phyloP scores from a whole-genome alignment of 2,329 filamentous ascomycete genomes.

The Albifimbria verrucaria region DNA sequence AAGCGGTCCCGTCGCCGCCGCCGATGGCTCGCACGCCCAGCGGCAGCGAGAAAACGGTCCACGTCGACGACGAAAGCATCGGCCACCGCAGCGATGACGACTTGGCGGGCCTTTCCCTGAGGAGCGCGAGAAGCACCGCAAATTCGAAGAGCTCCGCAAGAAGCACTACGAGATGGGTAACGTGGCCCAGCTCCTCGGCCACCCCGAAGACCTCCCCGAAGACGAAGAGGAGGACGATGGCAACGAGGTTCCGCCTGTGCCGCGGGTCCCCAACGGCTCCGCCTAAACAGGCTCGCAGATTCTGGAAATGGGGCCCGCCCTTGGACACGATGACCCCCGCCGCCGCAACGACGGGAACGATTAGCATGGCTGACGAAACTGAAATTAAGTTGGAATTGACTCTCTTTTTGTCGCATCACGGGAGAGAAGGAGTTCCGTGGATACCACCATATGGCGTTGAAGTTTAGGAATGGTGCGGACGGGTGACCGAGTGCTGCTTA shows the following conservation, averaged over 20 bases:
- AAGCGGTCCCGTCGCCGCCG: constrained; percentile 48
- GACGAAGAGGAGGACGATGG: constrained; percentile 60
- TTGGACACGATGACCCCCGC: background rate
- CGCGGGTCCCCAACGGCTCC: constrained; percentile 40
- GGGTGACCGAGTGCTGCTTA: background rate
- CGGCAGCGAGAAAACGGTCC: constrained; percentile 65
- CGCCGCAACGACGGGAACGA: background rate
- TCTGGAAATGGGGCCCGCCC: background rate
- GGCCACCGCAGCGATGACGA: constrained; percentile 58
- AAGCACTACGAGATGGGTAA: constrained; percentile 99
- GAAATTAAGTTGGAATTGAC: background rate
- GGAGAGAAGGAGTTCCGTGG: background rate
- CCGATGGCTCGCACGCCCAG: constrained; percentile 27
- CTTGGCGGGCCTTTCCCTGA: constrained; percentile 59
- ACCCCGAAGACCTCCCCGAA: constrained; percentile 63
- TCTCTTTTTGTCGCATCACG: too few relatives aligned
- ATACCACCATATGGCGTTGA: background rate
- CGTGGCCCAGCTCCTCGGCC: constrained; percentile 81
- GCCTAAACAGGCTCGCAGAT: constrained; percentile 12
- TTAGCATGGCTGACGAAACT: background rate
- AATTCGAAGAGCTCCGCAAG: constrained; percentile 89
- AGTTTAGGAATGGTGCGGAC: background rate
- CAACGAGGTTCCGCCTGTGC: constrained; percentile 36
- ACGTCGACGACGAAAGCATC: constrained; percentile 65
- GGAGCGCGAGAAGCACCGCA: constrained; percentile 84